Percentiles rank a stretch among this genome's conserved stretches.
Evolutionary conservation across 2,329 filamentous ascomycete species (phyloP).

Genomic region (Fusarium sacchari): DNA sequence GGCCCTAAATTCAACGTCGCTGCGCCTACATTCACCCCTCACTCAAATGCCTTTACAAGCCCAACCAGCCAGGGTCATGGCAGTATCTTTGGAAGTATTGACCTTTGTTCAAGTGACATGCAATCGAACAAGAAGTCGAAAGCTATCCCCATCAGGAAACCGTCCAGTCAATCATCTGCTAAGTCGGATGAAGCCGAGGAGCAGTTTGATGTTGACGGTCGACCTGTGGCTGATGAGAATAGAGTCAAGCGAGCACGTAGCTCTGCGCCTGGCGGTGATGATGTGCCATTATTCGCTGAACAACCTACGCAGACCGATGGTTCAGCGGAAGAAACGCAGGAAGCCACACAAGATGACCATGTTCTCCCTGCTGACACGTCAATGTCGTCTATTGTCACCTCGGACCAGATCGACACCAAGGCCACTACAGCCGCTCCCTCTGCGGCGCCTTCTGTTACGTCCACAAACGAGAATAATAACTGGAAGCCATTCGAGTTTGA

Average conservation of each 20-base stretch:
- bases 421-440: conserved; percentile 62
- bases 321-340: conserved; percentile 17
- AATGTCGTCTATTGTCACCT: conserved; percentile 63
- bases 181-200: conserved; percentile 42
- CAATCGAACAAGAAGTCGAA: conserved; percentile 79
- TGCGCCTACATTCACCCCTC: conserved; percentile 80
- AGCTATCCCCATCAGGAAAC: conserved; percentile 82
- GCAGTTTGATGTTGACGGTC: conserved; percentile 56
- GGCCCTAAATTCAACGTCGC: conserved; percentile 78
- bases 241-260: conserved; percentile 81
- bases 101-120: conserved; percentile 68
- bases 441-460: conserved; percentile 63
- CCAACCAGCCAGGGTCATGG: conserved; percentile 52
- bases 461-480: conserved; percentile 59
- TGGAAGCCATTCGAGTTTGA: conserved; percentile 70
- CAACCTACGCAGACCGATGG: conserved; percentile 48
- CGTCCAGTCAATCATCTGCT: conserved; percentile 62
- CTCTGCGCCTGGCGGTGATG: conserved; percentile 72
- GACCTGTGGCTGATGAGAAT: conserved; percentile 70
- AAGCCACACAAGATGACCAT: conserved; percentile 49
- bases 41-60: conserved; percentile 60
- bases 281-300: conserved; percentile 79
- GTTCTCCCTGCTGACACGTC: conserved; percentile 59
- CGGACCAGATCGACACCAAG: conserved; percentile 65
- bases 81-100: conserved; percentile 77